These are phyloP conservation scores for Allantophomopsis cytisporea DNA, from an alignment of 2,329 filamentous ascomycete genomes.

Conservation along the genomic window DNA sequence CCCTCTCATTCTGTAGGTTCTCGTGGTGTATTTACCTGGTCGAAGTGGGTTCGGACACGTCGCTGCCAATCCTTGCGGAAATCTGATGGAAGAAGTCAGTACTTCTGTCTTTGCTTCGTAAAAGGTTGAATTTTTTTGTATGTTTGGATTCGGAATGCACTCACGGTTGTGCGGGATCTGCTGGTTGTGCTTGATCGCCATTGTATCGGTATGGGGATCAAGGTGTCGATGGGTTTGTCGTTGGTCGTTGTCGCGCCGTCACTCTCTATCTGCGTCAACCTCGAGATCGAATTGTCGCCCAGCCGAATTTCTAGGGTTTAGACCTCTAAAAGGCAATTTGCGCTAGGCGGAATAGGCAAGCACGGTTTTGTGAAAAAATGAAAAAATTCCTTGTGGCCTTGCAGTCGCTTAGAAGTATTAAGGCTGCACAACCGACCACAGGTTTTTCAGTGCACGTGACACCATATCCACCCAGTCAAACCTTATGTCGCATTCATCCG, in stretches of 20 bases:
- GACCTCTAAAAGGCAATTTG: too few species aligned
- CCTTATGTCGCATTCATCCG: too few species aligned
- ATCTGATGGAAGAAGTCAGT: constrained; percentile 39
- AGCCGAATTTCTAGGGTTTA: too few species aligned
- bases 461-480: too few species aligned
- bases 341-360: too few species aligned
- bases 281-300: too few species aligned
- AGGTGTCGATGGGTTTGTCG: neutral
- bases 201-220: neutral
- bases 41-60: constrained; percentile 97
- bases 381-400: too few species aligned
- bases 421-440: too few species aligned
- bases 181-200: constrained; percentile 99
- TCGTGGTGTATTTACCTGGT: constrained; percentile 62
- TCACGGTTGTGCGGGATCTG: constrained; percentile 92
- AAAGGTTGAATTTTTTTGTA: constrained; percentile 10
- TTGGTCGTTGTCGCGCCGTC: neutral
- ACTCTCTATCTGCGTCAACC: too few species aligned
- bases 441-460: too few species aligned
- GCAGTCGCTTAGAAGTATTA: too few species aligned
- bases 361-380: too few species aligned
- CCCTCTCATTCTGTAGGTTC: constrained; percentile 2
- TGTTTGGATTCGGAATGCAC: constrained; percentile 22
- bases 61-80: constrained; percentile 99
- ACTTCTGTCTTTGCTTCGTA: constrained; percentile 8